A percentile compares a stretch with the other conserved stretches of the same genome.
Conservation (phyloP, 176 grass and related monocot genomes). For the barley (Hordeum vulgare) region MorexV3_pseudomolecules_assembly NC_058520.1:39926534-39927033, state of each 20-base stretch:
- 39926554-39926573: slow-evolving; percentile 78
- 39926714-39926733: slow-evolving; percentile 87
- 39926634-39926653: slow-evolving; percentile 43
- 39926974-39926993: slow-evolving; percentile 52
- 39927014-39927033: slow-evolving; percentile 43
- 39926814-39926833: slow-evolving; percentile 57
- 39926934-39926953: slow-evolving; percentile 74
- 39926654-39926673: slow-evolving; percentile 7
- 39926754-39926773: slow-evolving; percentile 9
- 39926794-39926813: not conserved
- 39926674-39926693: not conserved
- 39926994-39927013: slow-evolving; percentile 72
- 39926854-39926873: slow-evolving; percentile 89
- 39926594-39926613: slow-evolving; percentile 52
- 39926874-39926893: slow-evolving; percentile 55
- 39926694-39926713: slow-evolving; percentile 45
- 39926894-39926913: slow-evolving; percentile 70
- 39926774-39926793: not conserved
- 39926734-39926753: not conserved
- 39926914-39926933: slow-evolving; percentile 66
- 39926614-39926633: slow-evolving; percentile 54
- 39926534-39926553: slow-evolving; percentile 73
- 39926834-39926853: slow-evolving; percentile 77
- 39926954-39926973: slow-evolving; percentile 63
- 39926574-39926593: slow-evolving; percentile 85